Conservation (phyloP, 768 basidiomycete genomes). For the Gymnopilus dilepis region DNA sequence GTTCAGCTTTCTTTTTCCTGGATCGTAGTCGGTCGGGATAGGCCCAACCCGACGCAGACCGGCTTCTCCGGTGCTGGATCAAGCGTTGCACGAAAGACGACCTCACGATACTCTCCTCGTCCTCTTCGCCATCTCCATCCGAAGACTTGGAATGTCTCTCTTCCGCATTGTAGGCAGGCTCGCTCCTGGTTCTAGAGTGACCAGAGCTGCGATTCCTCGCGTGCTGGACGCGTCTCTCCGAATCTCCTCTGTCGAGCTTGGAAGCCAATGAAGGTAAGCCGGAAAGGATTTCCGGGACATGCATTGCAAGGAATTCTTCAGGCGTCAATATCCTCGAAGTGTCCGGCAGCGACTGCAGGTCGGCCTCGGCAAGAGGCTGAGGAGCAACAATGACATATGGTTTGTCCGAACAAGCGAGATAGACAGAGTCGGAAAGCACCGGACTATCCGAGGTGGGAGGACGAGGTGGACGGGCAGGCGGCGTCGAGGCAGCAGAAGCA, state of each 20-base stretch:
- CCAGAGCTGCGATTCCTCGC: conserved; percentile 5
- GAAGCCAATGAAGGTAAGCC: conserved; percentile 10
- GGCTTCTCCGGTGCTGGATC: conserved; percentile 31
- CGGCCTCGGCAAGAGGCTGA: conserved; percentile 14
- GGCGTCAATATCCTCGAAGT: conserved; percentile 25
- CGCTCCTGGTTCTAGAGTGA: conserved; percentile 30
- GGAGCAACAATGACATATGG: conserved; percentile 29
- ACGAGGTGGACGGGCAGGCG: conserved; percentile 29
- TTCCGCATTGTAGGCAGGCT: conserved; percentile 14
- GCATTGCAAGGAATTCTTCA: conserved; percentile 27
- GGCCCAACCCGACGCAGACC: conserved; percentile 36
- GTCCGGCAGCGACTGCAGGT: not conserved
- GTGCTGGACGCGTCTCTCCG: not conserved
- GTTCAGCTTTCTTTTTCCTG: not conserved
- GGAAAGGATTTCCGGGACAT: conserved; percentile 19
- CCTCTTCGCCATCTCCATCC: conserved; percentile 1
- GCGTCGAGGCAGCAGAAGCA: conserved; percentile 5
- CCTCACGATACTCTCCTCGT: conserved; percentile 13
- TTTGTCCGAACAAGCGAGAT: conserved; percentile 30
- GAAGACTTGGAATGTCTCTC: conserved; percentile 3
- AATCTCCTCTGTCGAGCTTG: not conserved
- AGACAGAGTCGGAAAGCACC: conserved; percentile 32
- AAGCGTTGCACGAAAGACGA: conserved; percentile 19
- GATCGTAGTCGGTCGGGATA: conserved; percentile 25
- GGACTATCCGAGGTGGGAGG: conserved; percentile 35